Evolutionary conservation across 371 early-diverging fungal species (phyloP).

Genomic region (Syncephalastrum racemosum): DNA sequence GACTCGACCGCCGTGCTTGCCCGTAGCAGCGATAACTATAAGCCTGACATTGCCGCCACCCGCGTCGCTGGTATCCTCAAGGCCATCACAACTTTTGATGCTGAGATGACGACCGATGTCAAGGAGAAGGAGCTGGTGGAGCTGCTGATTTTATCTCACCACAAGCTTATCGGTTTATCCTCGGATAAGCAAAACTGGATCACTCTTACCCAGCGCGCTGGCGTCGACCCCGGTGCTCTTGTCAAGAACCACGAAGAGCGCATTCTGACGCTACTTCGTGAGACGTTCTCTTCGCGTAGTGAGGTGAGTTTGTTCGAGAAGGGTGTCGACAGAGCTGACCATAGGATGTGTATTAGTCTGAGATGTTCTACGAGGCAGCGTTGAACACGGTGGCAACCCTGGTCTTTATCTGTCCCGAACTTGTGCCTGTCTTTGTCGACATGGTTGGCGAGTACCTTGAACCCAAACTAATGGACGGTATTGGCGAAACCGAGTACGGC

Average conservation of each 20-base stretch:
- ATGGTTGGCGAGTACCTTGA: constrained; percentile 46
- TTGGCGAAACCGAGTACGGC: constrained; percentile 53
- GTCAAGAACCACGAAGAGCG: constrained; percentile 44
- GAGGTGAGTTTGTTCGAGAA: constrained; percentile 22
- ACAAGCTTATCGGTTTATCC: constrained; percentile 58
- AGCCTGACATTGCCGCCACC: constrained; percentile 40
- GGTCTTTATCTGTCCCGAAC: constrained; percentile 56
- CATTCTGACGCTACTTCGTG: constrained; percentile 46
- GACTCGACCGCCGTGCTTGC: constrained; percentile 55
- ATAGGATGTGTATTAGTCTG: constrained; percentile 18
- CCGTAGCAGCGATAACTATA: constrained; percentile 51
- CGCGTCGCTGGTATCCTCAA: constrained; percentile 66
- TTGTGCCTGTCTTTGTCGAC: constrained; percentile 48
- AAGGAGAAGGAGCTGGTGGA: constrained; percentile 61
- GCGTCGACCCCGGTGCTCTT: constrained; percentile 72
- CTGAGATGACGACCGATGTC: constrained; percentile 30
- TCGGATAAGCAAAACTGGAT: constrained; percentile 84
- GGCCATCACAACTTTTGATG: constrained; percentile 56
- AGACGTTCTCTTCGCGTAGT: constrained; percentile 11
- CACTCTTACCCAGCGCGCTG: constrained; percentile 72
- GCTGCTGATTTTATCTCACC: constrained; percentile 70
- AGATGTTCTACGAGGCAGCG: constrained; percentile 56
- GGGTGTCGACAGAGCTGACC: too few relatives aligned
- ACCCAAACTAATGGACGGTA: constrained; percentile 42
- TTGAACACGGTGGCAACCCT: constrained; percentile 56